Base-by-base conservation (phyloP, 2,329 filamentous ascomycete genomes). In the Clonostachys solani region DNA sequence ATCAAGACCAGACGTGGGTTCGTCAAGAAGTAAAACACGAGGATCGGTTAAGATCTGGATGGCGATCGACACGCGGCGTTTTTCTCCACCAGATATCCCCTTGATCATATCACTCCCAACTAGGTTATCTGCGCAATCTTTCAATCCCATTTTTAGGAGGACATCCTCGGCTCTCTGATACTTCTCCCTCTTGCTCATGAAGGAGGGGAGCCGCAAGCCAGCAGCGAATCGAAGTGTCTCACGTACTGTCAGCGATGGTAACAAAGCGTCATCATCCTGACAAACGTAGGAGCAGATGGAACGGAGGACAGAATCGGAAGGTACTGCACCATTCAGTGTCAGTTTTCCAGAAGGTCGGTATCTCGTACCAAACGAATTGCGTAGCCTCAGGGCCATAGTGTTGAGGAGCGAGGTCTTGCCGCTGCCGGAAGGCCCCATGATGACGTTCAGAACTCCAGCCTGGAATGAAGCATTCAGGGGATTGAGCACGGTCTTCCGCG, bases 31-130 rank as follows among this genome's bases (percentile, higher is more conserved):
- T 2, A 92, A 66, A 3, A 92, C 77, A 2, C 82, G 80, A 2
- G 87, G 87, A 49, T 90, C 85, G 0, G 86, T 91, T 12, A 92
- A 71, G 7, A 91, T 83, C 54, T 92, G 87, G 1, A 90, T 81
- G 0, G 86, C 87, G 50, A 92, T 90, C 4, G 84, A 86, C 6
- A 91, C 86, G 47, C 88, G 78, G 3, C 87, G 76, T 64, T 90
- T 91, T 63, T 92, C 87, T 16, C 88, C 88, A 3, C 87, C 87
- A 9, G 85, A 89, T 33, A 92, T 90, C 0, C 87, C 87, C 60
- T 91, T 91, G 54, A 88, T 75, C 5, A 87, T 63, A 9, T 88
- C 84, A 48, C 78, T 85, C 3, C 87, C 87, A 9, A 92, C 78
- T 1, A 90, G 62, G 46, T 87, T 89, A 57, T 90, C 81, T 1